Conservation (phyloP, 345 rosid species). For the Hypericum androsaemum region DNA sequence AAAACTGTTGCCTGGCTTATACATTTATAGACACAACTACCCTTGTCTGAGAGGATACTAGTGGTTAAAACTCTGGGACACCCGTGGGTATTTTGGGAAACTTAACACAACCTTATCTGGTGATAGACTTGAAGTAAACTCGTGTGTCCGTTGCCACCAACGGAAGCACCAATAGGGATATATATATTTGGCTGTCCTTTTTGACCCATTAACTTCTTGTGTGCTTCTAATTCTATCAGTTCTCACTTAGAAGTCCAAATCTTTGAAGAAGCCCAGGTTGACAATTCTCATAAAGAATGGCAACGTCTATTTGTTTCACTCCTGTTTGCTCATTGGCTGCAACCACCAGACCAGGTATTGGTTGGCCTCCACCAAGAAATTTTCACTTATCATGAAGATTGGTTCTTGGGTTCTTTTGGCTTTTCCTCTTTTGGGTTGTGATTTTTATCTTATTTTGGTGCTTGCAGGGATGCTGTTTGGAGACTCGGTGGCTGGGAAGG, state of each 20-base stretch:
- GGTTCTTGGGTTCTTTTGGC: neutral
- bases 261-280: neutral
- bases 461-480: slow-evolving; percentile 26
- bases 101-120: slow-evolving; percentile 31
- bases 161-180: neutral
- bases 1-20: neutral
- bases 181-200: neutral
- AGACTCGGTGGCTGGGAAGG: slow-evolving; percentile 31
- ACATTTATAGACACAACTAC: slow-evolving; percentile 15
- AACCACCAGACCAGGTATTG: slow-evolving; percentile 33
- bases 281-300: slow-evolving; percentile 20
- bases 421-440: neutral
- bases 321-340: slow-evolving; percentile 28
- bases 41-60: slow-evolving; percentile 4
- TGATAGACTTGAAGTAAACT: neutral
- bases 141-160: slow-evolving; percentile 15
- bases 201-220: neutral
- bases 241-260: neutral
- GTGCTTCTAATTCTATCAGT: neutral
- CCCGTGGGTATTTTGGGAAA: too few relatives aligned
- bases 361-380: neutral
- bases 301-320: slow-evolving; percentile 25
- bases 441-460: neutral
- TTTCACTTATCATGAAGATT: too few relatives aligned
- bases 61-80: too few relatives aligned